A percentile compares a stretch with the other conserved stretches of the same genome.
Conservation (phyloP, 805 yeast genomes). For the Wickerhamiella occidentalis region DNA sequence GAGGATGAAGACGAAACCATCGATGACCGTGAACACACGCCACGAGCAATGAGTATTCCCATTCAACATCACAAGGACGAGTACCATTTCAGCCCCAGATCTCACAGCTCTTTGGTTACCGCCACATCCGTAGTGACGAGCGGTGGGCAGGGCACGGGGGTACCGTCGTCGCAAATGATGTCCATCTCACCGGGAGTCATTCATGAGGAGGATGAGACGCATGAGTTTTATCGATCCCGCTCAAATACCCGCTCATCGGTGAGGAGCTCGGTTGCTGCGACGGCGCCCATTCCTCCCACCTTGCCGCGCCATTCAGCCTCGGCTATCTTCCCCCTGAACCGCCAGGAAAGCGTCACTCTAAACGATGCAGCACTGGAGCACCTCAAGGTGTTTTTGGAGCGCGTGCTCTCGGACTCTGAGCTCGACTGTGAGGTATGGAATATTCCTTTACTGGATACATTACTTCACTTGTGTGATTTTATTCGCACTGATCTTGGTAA, state of each 20-base stretch:
- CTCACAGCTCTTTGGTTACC: neutral
- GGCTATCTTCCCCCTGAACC: constrained; percentile 6
- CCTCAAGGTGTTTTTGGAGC: constrained; percentile 23
- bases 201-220: neutral
- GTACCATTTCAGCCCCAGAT: constrained; percentile 6
- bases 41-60: neutral
- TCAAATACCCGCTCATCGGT: neutral
- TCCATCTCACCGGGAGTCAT: neutral
- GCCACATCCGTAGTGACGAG: neutral
- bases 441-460: constrained; percentile 31
- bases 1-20: constrained; percentile 41
- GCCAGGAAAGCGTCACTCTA: constrained; percentile 21
- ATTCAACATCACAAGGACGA: neutral
- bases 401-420: constrained; percentile 25
- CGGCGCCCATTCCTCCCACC: neutral
- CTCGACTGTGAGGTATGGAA: constrained; percentile 47
- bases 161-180: neutral
- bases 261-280: neutral
- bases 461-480: constrained; percentile 2
- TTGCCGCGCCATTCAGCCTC: constrained; percentile 5
- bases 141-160: neutral
- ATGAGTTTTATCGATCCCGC: neutral
- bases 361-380: constrained; percentile 27
- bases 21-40: constrained; percentile 8
- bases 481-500: constrained; percentile 33